Conservation (phyloP, 2,329 filamentous ascomycete genomes). For the Aspergillus pseudoviridinutans region DNA sequence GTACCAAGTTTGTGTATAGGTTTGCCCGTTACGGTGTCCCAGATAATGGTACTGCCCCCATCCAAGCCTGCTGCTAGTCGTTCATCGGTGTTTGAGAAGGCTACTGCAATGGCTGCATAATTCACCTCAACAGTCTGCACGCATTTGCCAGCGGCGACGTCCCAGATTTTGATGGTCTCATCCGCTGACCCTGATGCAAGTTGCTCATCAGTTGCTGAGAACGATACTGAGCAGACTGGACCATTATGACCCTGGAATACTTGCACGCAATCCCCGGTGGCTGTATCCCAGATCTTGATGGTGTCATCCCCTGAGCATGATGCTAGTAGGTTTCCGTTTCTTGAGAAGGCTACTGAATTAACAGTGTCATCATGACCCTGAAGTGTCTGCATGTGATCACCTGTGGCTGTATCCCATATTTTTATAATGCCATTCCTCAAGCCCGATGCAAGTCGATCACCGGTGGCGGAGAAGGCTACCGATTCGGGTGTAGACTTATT, state of each 20-base stretch:
- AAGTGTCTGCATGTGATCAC: slow-evolving; percentile 2
- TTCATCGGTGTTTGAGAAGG: no score
- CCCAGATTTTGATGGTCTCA: slow-evolving; percentile 1
- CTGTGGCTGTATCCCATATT: slow-evolving; percentile 1
- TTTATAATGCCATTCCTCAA: not conserved
- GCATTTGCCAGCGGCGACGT: not conserved
- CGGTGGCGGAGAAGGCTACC: not conserved
- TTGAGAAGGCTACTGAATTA: slow-evolving; percentile 4
- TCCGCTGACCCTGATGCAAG: not conserved
- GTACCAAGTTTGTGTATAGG: no score
- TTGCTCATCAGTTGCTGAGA: not conserved
- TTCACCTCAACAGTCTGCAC: no score
- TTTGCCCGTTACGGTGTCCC: no score
- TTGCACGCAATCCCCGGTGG: not conserved
- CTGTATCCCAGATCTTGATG: slow-evolving; percentile 2
- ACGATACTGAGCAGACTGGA: not conserved
- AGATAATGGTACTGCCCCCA: no score
- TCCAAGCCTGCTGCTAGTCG: no score
- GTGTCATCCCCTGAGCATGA: not conserved
- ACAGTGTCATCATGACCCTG: slow-evolving; percentile 1
- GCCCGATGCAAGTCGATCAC: not conserved
- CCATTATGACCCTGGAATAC: not conserved
- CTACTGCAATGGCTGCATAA: no score
- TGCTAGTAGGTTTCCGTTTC: not conserved
- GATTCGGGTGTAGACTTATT: no score